Evolutionary conservation across 805 yeast species (phyloP), one percentile per base, ranked within the genome.

Genomic region (Metschnikowia amazonensis): DNA sequence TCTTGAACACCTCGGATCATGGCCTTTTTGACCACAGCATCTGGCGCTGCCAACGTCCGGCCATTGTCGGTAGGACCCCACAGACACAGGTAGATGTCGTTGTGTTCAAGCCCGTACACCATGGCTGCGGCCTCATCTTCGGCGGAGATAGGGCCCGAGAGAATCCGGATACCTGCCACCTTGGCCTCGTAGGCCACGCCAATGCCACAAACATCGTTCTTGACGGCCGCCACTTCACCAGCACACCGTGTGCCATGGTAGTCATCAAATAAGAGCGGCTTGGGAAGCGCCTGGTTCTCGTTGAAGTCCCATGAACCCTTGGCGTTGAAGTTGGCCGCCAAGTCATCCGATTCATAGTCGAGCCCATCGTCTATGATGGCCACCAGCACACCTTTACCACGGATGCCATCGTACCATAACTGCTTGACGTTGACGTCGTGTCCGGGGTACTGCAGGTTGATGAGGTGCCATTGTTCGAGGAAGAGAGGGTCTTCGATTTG

Each of bases 41-140:
- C 86, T 0, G 99, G 99, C 3, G 80, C 94, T 43, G 87, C 89
- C 75, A 94, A 79, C 1, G 95, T 79, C 46, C 64, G 74, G 0
- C 99, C 99, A 62, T 92, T 87, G 64, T 94, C 99, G 2, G 89
- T 78, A 2, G 99, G 99, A 6, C 99, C 99, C 99, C 99, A 94
- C 3, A 97, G 89, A 65, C 99, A 94, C 3, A 96, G 87, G 63
- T 89, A 94, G 32, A 94, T 94, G 63, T 94, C 96, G 64, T 94
- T 94, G 23, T 80, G 77, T 50, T 88, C 90, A 51, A 86, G 69
- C 0, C 82, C 90, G 64, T 86, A 85, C 30, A 86, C 75, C 74
- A 94, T 70, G 1, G 98, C 86, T 2, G 86, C 80, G 0, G 98
- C 98, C 65, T 94, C 99, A 51, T 90, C 96, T 47, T 84, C 96